Evolutionary conservation across 148 eudicot genomes (phyloP).

Genomic region (Fagopyrum tataricum): DNA sequence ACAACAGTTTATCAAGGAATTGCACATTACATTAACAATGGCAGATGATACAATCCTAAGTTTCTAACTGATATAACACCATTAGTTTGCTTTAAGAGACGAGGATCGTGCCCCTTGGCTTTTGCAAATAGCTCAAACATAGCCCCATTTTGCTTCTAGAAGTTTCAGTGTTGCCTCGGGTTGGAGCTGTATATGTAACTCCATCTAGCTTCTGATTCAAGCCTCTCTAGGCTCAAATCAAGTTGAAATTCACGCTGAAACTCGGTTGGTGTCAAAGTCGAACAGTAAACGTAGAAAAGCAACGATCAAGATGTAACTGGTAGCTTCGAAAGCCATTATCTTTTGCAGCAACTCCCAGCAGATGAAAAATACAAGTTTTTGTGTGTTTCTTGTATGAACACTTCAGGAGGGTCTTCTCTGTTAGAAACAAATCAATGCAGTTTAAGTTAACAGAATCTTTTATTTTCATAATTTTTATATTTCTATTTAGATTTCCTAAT

Average conservation of each 20-base stretch:
- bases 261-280: background rate
- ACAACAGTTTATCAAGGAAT: background rate
- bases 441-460: background rate
- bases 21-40: background rate
- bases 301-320: background rate
- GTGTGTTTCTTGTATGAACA: slow-evolving; percentile 50
- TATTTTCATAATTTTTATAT: background rate
- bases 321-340: background rate
- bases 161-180: background rate
- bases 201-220: background rate
- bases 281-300: background rate
- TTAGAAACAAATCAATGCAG: slow-evolving; percentile 16
- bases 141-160: background rate
- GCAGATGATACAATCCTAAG: background rate
- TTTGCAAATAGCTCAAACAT: background rate
- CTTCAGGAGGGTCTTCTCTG: slow-evolving; percentile 70
- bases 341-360: slow-evolving; percentile 18
- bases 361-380: slow-evolving; percentile 28
- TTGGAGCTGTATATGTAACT: background rate
- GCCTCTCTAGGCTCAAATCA: background rate
- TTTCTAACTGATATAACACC: background rate
- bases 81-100: background rate
- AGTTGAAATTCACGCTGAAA: background rate
- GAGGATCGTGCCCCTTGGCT: background rate
- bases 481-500: background rate